phyloP scores from a whole-genome alignment of 495 filamentous ascomycete species.

The Paragyromitra xinjiangensis region DNA sequence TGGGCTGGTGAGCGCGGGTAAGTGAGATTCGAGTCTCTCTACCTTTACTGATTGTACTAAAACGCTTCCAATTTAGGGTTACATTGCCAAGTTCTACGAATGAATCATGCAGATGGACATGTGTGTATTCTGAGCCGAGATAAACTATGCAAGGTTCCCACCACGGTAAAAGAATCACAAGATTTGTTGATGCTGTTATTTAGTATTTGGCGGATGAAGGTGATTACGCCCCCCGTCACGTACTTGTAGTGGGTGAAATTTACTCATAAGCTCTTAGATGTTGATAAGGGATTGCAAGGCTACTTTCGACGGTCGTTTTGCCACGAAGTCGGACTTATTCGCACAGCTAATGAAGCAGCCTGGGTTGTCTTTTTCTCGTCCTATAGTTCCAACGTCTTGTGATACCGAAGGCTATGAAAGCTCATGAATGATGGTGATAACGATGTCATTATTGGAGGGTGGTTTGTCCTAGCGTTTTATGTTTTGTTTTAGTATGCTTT shows the following conservation, averaged over 20 bases:
- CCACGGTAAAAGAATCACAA: not conserved
- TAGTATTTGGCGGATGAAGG: conserved; percentile 47
- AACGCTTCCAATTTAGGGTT: conserved; percentile 19
- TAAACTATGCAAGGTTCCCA: conserved; percentile 4
- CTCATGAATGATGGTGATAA: not conserved
- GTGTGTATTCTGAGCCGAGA: conserved; percentile 32
- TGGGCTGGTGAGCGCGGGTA: conserved; percentile 30
- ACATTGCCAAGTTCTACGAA: conserved; percentile 36
- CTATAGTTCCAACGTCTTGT: conserved; percentile 14
- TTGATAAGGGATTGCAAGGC: conserved; percentile 16
- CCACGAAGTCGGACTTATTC: not conserved
- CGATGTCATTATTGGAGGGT: not conserved
- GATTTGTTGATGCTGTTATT: conserved; percentile 15
- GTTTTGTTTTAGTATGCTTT: too few species aligned
- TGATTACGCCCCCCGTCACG: not conserved
- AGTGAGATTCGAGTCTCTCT: not conserved
- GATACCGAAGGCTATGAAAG: not conserved
- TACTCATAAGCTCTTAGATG: conserved; percentile 6
- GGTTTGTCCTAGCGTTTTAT: too few species aligned
- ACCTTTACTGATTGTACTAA: not conserved
- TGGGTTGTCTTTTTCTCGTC: not conserved
- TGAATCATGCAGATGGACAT: conserved; percentile 25
- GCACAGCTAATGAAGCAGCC: not conserved
- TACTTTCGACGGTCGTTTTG: conserved; percentile 8
- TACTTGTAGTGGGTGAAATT: not conserved